Evolutionary conservation across 345 rosid genomes (phyloP), one percentile per base, ranked within the genome.

Genomic region (Arabidopsis thaliana): DNA sequence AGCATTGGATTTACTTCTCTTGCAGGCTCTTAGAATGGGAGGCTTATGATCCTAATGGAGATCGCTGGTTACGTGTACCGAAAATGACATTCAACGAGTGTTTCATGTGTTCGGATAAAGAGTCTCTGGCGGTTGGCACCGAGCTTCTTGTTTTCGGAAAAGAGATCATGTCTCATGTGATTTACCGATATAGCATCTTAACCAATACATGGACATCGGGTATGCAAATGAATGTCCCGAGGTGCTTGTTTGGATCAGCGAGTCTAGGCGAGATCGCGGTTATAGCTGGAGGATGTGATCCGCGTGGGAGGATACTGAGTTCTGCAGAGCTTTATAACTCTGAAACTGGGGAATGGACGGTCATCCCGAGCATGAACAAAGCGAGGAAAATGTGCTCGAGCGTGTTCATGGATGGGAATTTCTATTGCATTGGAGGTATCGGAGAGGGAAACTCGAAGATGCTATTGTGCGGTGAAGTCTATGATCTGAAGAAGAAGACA

Each of bases 1-100:
- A 89, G 44, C 89, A 87, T 52, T 94, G 98, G 98, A 82, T 89
- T 14, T 94, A 91, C 79, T 87, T 91, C 64, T 88, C 96, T 5
- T 87, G 96, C 64, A 74, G 79, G 64, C 81, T 84, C 32, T 52
- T 80, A 12, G 85, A 87, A 53, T 91, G 98, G 98, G 93, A 86
- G 72, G 89, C 88, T 46, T 89, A 84, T 73, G 97, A 91, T 80
- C 96, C 97, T 14, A 49, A 77, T 66, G 74, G 76, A 24, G 5
- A 68, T 22, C 78, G 86, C 10, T 91, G 97, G 96, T 81, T 87
- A 84, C 79, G 74, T 59, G 72, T 91, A 71, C 98, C 96, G 0
- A 78, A 32, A 46, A 83, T 91, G 86, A 56, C 53, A 37, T 57
- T 87, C 24, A 80, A 80, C 25, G 80, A 82, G 5, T 84, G 84